Evolutionary conservation across 2,329 filamentous ascomycete species (phyloP).

Genomic region (Madurella fahalii): DNA sequence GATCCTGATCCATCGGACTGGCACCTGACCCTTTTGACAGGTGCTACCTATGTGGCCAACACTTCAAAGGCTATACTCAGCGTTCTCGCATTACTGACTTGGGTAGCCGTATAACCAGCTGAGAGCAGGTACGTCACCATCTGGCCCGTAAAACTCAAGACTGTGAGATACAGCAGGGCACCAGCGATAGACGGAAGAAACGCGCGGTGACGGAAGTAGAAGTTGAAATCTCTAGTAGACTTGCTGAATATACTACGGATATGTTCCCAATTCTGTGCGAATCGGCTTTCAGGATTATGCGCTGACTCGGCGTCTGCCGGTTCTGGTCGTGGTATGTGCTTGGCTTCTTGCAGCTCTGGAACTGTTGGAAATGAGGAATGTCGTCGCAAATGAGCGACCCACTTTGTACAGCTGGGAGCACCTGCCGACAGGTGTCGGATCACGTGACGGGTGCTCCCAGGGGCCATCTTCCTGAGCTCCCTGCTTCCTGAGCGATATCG

Average conservation of each 20-base stretch:
- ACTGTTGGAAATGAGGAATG: no score
- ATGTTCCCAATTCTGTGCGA: not conserved
- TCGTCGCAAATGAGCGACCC: no score
- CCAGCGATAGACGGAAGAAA: constrained; percentile 58
- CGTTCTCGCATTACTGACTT: constrained; percentile 49
- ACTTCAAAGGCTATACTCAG: constrained; percentile 53
- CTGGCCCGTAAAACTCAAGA: constrained; percentile 54
- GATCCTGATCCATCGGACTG: no score
- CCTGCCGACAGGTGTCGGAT: no score
- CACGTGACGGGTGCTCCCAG: no score
- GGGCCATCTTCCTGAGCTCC: no score
- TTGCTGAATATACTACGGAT: not conserved
- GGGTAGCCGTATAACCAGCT: constrained; percentile 33
- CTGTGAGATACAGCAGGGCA: constrained; percentile 58
- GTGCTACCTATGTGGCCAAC: constrained; percentile 56
- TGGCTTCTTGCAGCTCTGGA: constrained; percentile 3
- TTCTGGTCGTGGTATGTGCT: not conserved
- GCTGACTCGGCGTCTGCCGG: not conserved
- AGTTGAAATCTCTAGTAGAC: constrained; percentile 22
- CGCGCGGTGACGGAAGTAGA: constrained; percentile 51
- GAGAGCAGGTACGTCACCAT: constrained; percentile 36
- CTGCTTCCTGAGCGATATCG: no score
- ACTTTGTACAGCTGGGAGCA: no score
- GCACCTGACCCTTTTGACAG: no score
- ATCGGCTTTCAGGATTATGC: not conserved